phyloP scores from a whole-genome alignment of 495 filamentous ascomycete species.

The Aspergillus ostianus region DNA sequence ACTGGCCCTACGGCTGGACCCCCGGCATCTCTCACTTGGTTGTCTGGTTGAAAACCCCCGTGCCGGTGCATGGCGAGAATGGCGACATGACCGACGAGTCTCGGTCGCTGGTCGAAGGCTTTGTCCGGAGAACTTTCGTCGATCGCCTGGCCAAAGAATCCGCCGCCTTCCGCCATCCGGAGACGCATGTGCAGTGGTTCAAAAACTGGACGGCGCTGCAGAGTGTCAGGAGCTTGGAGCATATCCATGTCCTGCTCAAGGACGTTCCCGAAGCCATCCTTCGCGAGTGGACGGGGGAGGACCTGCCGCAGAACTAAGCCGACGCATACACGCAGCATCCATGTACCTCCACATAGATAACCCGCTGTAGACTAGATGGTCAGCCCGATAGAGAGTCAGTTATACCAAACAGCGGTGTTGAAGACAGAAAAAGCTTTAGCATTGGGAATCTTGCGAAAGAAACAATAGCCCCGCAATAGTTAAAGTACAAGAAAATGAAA shows the following conservation, averaged over 20 bases:
- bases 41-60: conserved; percentile 58
- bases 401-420: not conserved
- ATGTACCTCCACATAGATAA: not conserved
- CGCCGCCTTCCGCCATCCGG: conserved; percentile 34
- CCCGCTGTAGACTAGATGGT: not conserved
- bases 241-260: conserved; percentile 68
- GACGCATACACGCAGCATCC: not conserved
- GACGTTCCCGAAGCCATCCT: conserved; percentile 60
- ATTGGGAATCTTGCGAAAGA: conserved; percentile 24
- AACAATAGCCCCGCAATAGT: conserved; percentile 7
- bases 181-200: conserved; percentile 77
- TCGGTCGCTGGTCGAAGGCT: conserved; percentile 58
- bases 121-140: conserved; percentile 67
- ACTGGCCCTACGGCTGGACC: conserved; percentile 85
- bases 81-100: conserved; percentile 75
- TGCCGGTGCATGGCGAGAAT: conserved; percentile 45
- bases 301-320: not conserved
- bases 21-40: conserved; percentile 64
- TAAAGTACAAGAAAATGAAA: conserved; percentile 14
- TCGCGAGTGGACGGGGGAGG: conserved; percentile 57
- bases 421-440: conserved; percentile 8
- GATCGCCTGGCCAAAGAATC: conserved; percentile 46
- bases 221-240: conserved; percentile 80
- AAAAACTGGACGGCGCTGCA: conserved; percentile 92
- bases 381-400: not conserved